Evolutionary conservation across 225 moss, liverwort and hornwort species (phyloP), one percentile per base, ranked within the genome.

Genomic region (Takakia lepidozioides): DNA sequence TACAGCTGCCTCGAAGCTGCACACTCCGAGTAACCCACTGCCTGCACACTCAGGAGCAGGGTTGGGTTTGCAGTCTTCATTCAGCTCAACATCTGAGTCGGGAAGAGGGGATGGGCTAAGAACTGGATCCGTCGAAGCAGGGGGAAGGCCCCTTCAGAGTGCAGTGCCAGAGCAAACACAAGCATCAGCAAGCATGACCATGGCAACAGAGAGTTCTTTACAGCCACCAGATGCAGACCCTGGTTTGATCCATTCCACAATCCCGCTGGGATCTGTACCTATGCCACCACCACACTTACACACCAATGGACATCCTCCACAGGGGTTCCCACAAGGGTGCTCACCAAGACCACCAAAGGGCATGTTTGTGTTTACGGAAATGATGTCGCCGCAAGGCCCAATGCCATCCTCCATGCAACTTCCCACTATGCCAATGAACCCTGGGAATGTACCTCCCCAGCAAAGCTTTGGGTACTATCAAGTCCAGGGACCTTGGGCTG

Each of bases 401-500:
- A 36, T 61, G 23, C 38, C 21, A 26, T 38, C 56, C 25, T 13
- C 68, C 10, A 34, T 58, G 16, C 71, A 60, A 25, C 38, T 68
- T 21, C 67, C 65, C 7, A 49, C 48, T 15, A 46, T 61, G 28
- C 29, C 64, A 38, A 43, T 64, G 43, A 47, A 42, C 38, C 64
- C 62, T 20, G 36, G 57, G 48, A 58, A 75, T 50, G 17, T 61
- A 27, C 75, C 62, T 37, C 48, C 70, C 23, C 74, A 62, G 17
- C 67, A 64, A 23, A 43, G 14, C 60, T 67, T 64, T 65, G 71
- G 70, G 10, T 71, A 67, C 48, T 80, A 56, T 60, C 70, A 69
- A 27, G 61, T 55, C 8, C 62, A 51, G 18, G 73, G 62, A 32
- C 60, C 63, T n/a, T 71, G 80, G 74, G 71, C 63, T 57, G 52